These are phyloP conservation scores for Kickxella alabastrina DNA, from an alignment of 192 early-diverging fungal genomes.

Conservation along the genomic window DNA sequence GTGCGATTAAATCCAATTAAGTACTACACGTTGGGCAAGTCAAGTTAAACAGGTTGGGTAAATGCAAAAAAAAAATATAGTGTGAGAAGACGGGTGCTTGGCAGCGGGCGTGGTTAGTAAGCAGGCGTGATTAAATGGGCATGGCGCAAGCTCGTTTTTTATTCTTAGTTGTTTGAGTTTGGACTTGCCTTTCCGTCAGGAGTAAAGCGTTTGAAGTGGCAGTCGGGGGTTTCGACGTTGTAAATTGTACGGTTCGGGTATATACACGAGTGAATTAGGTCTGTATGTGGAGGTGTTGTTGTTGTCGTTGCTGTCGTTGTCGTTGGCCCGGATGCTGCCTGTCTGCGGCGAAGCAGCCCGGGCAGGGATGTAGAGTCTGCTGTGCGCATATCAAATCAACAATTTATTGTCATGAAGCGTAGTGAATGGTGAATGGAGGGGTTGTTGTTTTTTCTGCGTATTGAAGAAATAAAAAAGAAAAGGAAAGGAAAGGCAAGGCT, in stretches of 20 bases:
- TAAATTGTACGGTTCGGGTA: constrained; percentile 49
- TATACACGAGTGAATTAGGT: constrained; percentile 18
- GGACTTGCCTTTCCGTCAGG: constrained; percentile 41
- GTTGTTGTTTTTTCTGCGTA: too few species aligned
- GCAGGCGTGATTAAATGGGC: too few species aligned
- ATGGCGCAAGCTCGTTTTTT: too few species aligned
- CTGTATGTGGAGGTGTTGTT: too few species aligned
- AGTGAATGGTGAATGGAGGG: too few species aligned
- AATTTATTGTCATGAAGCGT: too few species aligned
- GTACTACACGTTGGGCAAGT: constrained; percentile 12
- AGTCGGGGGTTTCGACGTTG: constrained; percentile 48
- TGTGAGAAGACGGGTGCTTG: too few species aligned
- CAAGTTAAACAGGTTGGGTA: background rate
- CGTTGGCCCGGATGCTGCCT: background rate
- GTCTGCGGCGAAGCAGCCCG: constrained; percentile 24
- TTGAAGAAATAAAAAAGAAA: background rate
- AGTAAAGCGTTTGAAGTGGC: constrained; percentile 44
- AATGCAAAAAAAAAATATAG: background rate
- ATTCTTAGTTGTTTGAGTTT: too few species aligned
- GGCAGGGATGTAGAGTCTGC: constrained; percentile 10
- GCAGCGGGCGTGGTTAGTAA: too few species aligned
- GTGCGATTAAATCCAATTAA: constrained; percentile 39
- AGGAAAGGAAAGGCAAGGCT: background rate
- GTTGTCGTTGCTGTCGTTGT: too few species aligned
- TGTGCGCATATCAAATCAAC: too few species aligned